Evolutionary conservation across 139 green algal genomes (phyloP), one percentile per base, ranked within the genome.

Genomic region (Micractinium sp.): DNA sequence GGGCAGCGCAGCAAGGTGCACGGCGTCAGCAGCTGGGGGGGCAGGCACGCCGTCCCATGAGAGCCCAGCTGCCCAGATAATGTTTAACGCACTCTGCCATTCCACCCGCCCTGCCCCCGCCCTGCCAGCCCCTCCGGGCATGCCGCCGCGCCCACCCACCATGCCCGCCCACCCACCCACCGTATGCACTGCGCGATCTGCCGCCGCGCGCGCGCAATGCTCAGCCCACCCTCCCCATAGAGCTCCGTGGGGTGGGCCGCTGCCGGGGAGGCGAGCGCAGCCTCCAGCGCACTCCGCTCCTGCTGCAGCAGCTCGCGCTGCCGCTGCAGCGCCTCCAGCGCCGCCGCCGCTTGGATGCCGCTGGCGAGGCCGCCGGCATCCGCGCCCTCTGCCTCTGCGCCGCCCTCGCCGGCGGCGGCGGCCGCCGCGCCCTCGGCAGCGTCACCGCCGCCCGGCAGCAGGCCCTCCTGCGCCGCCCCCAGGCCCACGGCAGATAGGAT

Each of bases 221-320:
- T 94, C 5, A 92, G 80, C 74, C 91, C 90, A 29, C 80, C 38
- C 35, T 61, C 35, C 36, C 92, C 91, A 27, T 79, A 92, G 19
- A 35, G 35, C 31, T 94, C 88, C 19, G 82, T 63, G 31, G 92
- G 92, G 77, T 94, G 92, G 2, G 92, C 90, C 41, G 92, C 91
- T 29, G 87, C 71, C 0, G 91, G 91, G 0, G 66, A 75, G 9
- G 71, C 83, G 69, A 94, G 86, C 3, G 90, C 80, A 2, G 74
- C 71, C 63, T 94, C 87, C 82, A 94, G 82, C 36, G 88, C 67
- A 20, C 47, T 75, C 14, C 87, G 81, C 88, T 87, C 85, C 85
- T 47, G 85, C 71, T 82, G 85, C 47, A 82, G 71, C 85, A 53
- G 61, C 53, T 82, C 27, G 1, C 63, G 38, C 80, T 85, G 81